Base-by-base conservation (phyloP, 345 rosid species). In the Cardamine occulta region DNA sequence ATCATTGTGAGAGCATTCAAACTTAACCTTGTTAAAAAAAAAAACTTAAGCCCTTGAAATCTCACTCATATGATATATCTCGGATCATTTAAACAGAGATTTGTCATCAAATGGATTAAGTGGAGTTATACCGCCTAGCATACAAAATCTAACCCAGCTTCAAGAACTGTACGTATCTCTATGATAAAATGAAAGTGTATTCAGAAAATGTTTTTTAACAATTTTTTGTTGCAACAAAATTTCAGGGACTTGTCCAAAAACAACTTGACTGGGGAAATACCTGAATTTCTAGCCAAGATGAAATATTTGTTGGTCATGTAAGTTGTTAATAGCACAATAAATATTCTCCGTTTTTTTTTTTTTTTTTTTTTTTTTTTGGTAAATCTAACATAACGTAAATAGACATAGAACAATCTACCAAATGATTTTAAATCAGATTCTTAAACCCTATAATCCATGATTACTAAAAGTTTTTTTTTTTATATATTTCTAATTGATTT, bases 271-370 rank as follows among this genome's bases (percentile, higher is more conserved):
- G 58, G 59, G 8, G 13, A 66, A 32, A 19, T 66, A 8, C 47
- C 47, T 49, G 70, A 32, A 32, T 66, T 66, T 49, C 31, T 66
- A 66, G 58, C 58, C 8, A 49, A 49, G 13, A 31, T 66, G 31
- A 31, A 66, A 32, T 18, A 1, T 4, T 32, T 66, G 45, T 31
- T 48, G 31, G 26, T 64, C 37, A 40, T 40, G 66, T 62, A 62
- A 62, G 66, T 40, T 40, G n/a, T 40, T 40, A 12, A 11, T 12
- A 40, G 14, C 44, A 39, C 44, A 3, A 11, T 39, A 39, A 39
- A 11, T 39, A 39, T 10, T 37, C 12, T 28, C 31, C 2, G 29
- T n/a, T n/a, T n/a, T n/a, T n/a, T n/a, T n/a, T n/a, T n/a, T 21
- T 21, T 21, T 21, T 26, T 26, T 26, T 26, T 28, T 4, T 28